Conservation (phyloP, 1,284 basidiomycete species). For the Rhodotorula sp. region DNA sequence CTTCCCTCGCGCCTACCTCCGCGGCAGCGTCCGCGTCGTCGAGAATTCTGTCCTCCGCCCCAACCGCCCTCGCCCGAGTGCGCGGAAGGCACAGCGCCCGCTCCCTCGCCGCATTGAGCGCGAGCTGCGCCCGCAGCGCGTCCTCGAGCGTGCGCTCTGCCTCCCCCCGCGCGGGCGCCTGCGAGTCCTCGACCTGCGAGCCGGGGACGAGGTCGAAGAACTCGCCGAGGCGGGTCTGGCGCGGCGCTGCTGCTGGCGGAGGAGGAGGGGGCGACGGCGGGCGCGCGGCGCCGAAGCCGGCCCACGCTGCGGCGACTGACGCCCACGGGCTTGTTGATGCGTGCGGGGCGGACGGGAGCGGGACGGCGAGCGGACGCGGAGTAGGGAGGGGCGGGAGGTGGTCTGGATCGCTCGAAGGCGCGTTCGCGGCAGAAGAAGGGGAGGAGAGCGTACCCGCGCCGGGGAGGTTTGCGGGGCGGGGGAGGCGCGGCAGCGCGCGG, state of each 20-base stretch:
- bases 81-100: background rate
- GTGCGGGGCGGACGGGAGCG: background rate
- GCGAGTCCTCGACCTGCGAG: background rate
- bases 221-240: conserved; percentile 16
- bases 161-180: background rate
- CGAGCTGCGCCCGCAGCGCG: background rate
- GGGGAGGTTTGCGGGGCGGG: background rate
- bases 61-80: background rate
- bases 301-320: conserved; percentile 1
- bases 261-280: background rate
- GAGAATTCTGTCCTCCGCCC: background rate
- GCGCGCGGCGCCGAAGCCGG: background rate
- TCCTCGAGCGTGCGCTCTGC: background rate
- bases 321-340: background rate
- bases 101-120: background rate
- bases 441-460: background rate
- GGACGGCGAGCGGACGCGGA: background rate
- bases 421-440: background rate
- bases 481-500: too few relatives aligned
- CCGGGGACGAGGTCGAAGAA: conserved; percentile 3
- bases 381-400: conserved; percentile 4
- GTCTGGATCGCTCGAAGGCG: background rate
- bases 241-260: background rate
- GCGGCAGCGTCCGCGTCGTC: background rate
- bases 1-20: too few relatives aligned